Conservation (phyloP, 768 basidiomycete genomes). For the Cystoderma amianthinum region DNA sequence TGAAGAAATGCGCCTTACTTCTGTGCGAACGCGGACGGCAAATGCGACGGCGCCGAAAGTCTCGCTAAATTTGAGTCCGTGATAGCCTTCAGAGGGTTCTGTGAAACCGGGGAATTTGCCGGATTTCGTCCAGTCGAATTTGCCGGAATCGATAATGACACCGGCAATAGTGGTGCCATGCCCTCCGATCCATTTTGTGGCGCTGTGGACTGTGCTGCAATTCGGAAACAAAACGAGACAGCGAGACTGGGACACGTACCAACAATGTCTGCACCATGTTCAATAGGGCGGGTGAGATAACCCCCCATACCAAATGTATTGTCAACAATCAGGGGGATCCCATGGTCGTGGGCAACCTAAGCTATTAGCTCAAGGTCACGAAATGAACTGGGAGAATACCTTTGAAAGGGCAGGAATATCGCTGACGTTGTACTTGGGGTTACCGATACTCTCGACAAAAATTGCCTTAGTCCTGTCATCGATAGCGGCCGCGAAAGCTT, state of each 20-base stretch:
- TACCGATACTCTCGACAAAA: conserved; percentile 74
- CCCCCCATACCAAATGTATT: conserved; percentile 76
- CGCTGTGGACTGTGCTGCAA: conserved; percentile 48
- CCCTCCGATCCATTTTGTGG: conserved; percentile 82
- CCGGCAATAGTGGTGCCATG: conserved; percentile 79
- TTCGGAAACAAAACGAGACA: background rate
- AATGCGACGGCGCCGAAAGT: conserved; percentile 61
- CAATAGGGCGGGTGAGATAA: conserved; percentile 67
- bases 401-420: conserved; percentile 65
- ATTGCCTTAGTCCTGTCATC: conserved; percentile 75
- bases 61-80: conserved; percentile 61
- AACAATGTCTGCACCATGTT: conserved; percentile 73
- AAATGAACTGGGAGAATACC: conserved; percentile 21
- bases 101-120: conserved; percentile 74
- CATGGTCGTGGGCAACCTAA: conserved; percentile 63
- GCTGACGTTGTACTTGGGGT: conserved; percentile 66
- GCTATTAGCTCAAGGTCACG: background rate
- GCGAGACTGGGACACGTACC: conserved; percentile 30
- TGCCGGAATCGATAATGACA: conserved; percentile 64
- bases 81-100: conserved; percentile 68
- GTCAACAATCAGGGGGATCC: conserved; percentile 75
- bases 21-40: conserved; percentile 56
- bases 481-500: conserved; percentile 57
- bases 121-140: conserved; percentile 67
- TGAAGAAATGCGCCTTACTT: conserved; percentile 16